Evolutionary conservation across 176 grass and related monocot genomes (phyloP).

Genomic region (Rhipidocladum racemiflorum): DNA sequence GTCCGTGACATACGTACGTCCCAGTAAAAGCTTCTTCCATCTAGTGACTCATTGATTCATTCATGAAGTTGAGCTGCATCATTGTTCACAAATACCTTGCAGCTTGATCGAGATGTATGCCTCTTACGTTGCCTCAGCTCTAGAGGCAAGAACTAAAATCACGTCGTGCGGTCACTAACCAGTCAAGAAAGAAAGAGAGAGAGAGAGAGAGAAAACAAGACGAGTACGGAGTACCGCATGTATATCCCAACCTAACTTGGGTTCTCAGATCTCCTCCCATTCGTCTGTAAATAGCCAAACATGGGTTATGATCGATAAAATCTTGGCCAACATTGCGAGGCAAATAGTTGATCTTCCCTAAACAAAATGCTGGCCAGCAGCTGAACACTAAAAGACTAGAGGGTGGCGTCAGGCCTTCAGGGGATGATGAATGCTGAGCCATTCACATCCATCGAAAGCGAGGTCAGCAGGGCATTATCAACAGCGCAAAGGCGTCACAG

Average conservation of each 20-base stretch:
- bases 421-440: background rate
- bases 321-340: too few species aligned
- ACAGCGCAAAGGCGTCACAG: background rate
- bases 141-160: too few species aligned
- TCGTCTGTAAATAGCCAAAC: too few species aligned
- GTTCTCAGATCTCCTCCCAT: background rate
- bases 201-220: too few species aligned
- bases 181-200: background rate
- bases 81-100: background rate
- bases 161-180: background rate
- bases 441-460: background rate
- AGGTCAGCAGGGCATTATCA: background rate
- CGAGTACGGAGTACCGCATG: background rate
- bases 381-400: background rate
- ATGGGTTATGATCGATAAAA: too few species aligned
- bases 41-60: background rate
- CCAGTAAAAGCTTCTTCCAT: background rate
- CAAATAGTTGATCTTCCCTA: too few species aligned
- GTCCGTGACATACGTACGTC: too few species aligned
- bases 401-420: background rate
- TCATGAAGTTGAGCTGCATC: background rate
- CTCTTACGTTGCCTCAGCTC: too few species aligned
- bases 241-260: background rate
- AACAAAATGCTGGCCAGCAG: background rate
- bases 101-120: background rate